Base-by-base conservation (phyloP, 2,329 filamentous ascomycete genomes). In the Nigrograna mackinnonii region DNA sequence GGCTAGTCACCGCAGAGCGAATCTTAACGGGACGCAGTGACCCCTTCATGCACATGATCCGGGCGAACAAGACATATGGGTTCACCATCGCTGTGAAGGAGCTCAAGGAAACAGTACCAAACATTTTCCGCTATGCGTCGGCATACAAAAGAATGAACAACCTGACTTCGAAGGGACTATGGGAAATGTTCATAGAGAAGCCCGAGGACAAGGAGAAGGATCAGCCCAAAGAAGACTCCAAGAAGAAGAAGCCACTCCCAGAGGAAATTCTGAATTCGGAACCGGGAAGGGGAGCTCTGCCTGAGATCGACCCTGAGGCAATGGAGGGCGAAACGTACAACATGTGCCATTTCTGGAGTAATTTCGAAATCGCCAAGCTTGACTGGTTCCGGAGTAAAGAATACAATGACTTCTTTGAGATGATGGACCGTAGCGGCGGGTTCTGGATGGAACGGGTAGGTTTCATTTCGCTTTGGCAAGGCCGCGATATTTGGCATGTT, bases 341-440 rank as follows among this genome's bases (percentile, higher is more conserved):
- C 75, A 99, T 99, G 94, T 99, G 94, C 69, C 94, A 99, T 76
- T 99, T 96, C 77, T 99, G 94, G 94, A 96, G 91, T 69, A 99
- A 99, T 70, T 99, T 99, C 57, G 94, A 99, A 71, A 99, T 99
- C 73, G 94, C 94, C 12, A 84, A 85, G 46, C 80, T 99, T 47
- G 87, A 89, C 73, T 99, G 91, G 84, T 97, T 97, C 81, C 84
- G 94, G 57, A 96, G 91, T 76, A 92, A 96, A 73, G 88, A 91
- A 64, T 99, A 99, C 67, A 87, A 95, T 58, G 94, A 96, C 54
- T 99, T 99, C 70, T 99, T 99, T 70, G 79, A 96, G 62, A 95
- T 95, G 87, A 96, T 99, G 92, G 94, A 99, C 67, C 85, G 86
- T 50, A 96, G 91, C 66, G 94, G 94, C 53, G 94, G 94, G 35